A percentile compares a stretch with the other conserved stretches of the same genome.
These are phyloP conservation scores for Saitozyma sp. DNA, from an alignment of 768 basidiomycete genomes.

Conservation along the genomic window DNA sequence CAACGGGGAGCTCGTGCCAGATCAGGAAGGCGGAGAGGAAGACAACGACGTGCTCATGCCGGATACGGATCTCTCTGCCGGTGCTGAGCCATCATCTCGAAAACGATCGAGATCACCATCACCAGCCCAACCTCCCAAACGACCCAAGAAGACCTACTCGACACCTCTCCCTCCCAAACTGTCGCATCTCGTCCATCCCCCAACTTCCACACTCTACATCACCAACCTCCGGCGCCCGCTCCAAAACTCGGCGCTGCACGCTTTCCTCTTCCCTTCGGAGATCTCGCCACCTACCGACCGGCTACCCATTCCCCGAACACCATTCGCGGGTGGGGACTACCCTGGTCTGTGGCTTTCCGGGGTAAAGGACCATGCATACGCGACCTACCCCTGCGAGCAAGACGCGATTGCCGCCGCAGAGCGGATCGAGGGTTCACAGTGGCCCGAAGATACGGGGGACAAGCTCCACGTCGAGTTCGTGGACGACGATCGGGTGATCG, in stretches of 20 bases:
- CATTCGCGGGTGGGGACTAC: slow-evolving; percentile 28
- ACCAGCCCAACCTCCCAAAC: slow-evolving; percentile 5
- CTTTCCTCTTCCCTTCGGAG: slow-evolving; percentile 28
- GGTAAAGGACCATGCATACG: slow-evolving; percentile 44
- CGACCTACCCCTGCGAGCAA: slow-evolving; percentile 19
- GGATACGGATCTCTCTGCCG: neutral
- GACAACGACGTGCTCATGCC: too few species aligned
- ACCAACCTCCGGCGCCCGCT: slow-evolving; percentile 49
- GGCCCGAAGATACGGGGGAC: slow-evolving; percentile 43
- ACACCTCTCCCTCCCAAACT: slow-evolving; percentile 33
- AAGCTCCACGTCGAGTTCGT: slow-evolving; percentile 46
- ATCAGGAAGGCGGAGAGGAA: too few species aligned
- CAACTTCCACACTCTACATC: slow-evolving; percentile 48
- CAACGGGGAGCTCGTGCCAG: neutral
- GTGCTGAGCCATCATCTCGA: neutral
- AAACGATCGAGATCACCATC: slow-evolving; percentile 12
- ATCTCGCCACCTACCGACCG: slow-evolving; percentile 1
- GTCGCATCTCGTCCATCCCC: slow-evolving; percentile 45
- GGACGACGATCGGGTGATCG: slow-evolving; percentile 31
- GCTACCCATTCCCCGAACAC: slow-evolving; percentile 21
- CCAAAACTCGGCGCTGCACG: slow-evolving; percentile 33
- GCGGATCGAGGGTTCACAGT: slow-evolving; percentile 32
- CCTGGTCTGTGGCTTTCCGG: slow-evolving; percentile 42
- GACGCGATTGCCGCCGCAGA: slow-evolving; percentile 32
- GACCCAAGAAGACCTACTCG: slow-evolving; percentile 9